phyloP scores from a whole-genome alignment of 331 rosid species.

The Dryas integrifolia region DNA sequence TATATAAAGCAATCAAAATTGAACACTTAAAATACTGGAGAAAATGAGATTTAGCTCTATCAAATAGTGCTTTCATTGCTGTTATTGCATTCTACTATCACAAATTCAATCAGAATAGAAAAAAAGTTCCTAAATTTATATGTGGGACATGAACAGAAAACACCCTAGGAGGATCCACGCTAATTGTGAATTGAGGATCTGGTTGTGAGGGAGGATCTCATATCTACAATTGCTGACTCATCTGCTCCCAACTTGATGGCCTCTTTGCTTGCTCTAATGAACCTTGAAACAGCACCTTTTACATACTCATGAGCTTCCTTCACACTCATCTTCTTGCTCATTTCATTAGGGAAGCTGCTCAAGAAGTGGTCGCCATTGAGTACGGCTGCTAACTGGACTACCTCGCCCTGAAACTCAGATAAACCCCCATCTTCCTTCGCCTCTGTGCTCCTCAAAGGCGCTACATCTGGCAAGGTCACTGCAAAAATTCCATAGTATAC shows the following conservation, averaged over 20 bases:
- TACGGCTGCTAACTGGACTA: slow-evolving; percentile 89
- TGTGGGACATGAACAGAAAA: neutral
- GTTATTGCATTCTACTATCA: slow-evolving; percentile 18
- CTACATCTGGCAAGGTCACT: slow-evolving; percentile 86
- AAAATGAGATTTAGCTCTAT: neutral
- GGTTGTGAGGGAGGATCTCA: slow-evolving; percentile 98
- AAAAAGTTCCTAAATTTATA: neutral
- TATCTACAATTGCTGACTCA: slow-evolving; percentile 89
- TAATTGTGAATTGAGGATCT: slow-evolving; percentile 67
- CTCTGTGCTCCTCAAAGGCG: slow-evolving; percentile 61
- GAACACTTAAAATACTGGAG: no score
- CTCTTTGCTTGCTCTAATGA: slow-evolving; percentile 91
- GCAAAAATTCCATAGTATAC: slow-evolving; percentile 11
- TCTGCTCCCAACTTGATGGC: slow-evolving; percentile 87
- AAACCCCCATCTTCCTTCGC: slow-evolving; percentile 62
- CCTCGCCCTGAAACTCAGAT: slow-evolving; percentile 88
- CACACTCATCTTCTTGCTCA: slow-evolving; percentile 82
- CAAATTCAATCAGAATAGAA: slow-evolving; percentile 27
- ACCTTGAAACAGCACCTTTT: slow-evolving; percentile 80
- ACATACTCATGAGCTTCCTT: slow-evolving; percentile 76
- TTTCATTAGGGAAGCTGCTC: slow-evolving; percentile 82
- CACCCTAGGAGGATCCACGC: slow-evolving; percentile 1
- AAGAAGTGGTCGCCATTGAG: slow-evolving; percentile 89
- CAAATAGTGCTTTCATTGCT: slow-evolving; percentile 5
- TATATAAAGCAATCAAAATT: no score